Evolutionary conservation across 176 grass and related monocot species (phyloP), one percentile per base, ranked within the genome.

Genomic region (Carex scoparia): DNA sequence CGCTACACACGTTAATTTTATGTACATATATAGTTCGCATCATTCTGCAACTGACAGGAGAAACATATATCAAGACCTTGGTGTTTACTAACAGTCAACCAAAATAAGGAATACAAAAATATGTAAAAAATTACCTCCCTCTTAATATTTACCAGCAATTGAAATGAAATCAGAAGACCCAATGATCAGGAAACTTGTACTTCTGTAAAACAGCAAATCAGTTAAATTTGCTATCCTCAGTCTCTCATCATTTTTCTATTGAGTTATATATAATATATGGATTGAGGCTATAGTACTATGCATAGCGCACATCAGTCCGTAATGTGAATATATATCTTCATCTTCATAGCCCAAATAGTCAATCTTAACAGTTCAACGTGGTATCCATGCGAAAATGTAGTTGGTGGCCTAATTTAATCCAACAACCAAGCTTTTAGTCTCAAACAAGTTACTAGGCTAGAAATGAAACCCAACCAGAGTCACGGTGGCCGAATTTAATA

Each of bases 121-220:
- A 56, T 13, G 48, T 77, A 12, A 33, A 81, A 81, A 83, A 69
- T 32, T 46, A 83, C 80, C 37, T 53, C 18, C 38, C 59, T 65
- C 37, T 42, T 66, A 16, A 69, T 31, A 27, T 11, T 40, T 49
- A 30, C 40, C 19, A 53, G 27, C 62, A 48, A 67, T 31, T 46
- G 5, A 38, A 76, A 54, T 51, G 40, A 68, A 46, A 46, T 83
- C 81, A 83, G 60, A 83, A 83, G 11, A 68, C 81, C 79, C 79
- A 81, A 35, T 69, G 63, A 69, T 83, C 81, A 65, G 81, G 60
- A 14, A 54, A 55, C 28, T 68, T 40, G 44, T 68, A 46, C 44
- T 66, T 67, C 81, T 83, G 81, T 51, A 68, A 83, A 83, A 83
- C 30, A 78, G 35, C 6, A 57, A 78, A 56, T 12, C 53, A 78